Conservation (phyloP, 805 yeast species). For the Zygosaccharomyces kombuchaensis region DNA sequence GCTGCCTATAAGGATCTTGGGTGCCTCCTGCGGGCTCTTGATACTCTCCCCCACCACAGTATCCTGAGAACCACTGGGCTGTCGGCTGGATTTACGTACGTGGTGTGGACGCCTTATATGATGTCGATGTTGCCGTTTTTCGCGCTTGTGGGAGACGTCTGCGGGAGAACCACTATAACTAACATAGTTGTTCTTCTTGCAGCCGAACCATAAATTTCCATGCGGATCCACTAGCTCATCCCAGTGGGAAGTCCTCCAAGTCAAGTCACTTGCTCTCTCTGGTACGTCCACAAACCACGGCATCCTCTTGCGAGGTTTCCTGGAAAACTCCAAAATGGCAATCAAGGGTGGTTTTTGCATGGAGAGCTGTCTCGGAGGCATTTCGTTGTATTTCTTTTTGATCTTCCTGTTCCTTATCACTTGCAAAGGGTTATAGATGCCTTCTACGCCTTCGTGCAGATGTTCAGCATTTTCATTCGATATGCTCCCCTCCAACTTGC, state of each 20-base stretch:
- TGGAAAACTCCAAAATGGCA: constrained; percentile 51
- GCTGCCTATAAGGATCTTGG: constrained; percentile 1
- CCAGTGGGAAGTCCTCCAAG: constrained; percentile 45
- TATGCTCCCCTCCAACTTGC: constrained; percentile 42
- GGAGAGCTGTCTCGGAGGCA: constrained; percentile 39
- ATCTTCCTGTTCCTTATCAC: constrained; percentile 68
- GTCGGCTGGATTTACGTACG: background rate
- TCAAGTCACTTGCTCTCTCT: constrained; percentile 52
- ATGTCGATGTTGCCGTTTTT: constrained; percentile 12
- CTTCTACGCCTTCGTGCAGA: constrained; percentile 51
- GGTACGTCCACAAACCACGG: constrained; percentile 63
- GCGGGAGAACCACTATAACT: constrained; percentile 1
- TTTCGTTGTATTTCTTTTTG: constrained; percentile 44
- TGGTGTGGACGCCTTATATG: constrained; percentile 8
- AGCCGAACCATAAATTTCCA: constrained; percentile 27
- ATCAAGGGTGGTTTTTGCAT: constrained; percentile 55
- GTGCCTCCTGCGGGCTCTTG: background rate
- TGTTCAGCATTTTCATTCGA: constrained; percentile 21
- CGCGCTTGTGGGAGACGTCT: constrained; percentile 7
- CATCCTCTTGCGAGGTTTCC: constrained; percentile 43
- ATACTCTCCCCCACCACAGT: background rate
- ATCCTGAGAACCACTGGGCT: background rate
- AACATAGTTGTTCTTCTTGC: background rate
- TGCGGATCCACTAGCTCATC: constrained; percentile 29
- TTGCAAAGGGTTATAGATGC: constrained; percentile 77